phyloP scores from a whole-genome alignment of 176 grass and related monocot species.

The Melocanna baccifera region DNA sequence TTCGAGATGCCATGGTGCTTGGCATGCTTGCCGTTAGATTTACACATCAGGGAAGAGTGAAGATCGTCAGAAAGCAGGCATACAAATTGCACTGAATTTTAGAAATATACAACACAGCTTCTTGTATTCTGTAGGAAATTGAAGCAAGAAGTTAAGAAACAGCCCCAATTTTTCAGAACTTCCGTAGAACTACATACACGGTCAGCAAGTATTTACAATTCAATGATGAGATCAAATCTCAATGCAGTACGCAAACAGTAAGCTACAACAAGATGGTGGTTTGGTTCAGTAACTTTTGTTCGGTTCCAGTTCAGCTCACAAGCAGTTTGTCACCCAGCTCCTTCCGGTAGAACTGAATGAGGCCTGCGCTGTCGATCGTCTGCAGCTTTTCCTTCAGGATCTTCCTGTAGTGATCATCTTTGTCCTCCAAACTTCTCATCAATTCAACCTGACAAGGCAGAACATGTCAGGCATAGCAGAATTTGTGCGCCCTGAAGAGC shows the following conservation, averaged over 20 bases:
- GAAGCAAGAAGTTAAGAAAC: neutral
- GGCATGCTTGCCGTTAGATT: too few species aligned
- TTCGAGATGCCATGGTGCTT: too few species aligned
- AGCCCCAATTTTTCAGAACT: neutral
- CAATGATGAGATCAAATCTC: neutral
- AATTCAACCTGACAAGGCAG: conserved; percentile 58
- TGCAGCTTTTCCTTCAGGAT: conserved; percentile 84
- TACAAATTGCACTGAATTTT: too few species aligned
- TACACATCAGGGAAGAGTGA: too few species aligned
- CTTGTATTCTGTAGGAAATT: neutral
- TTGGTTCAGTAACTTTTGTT: neutral
- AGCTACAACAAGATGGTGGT: neutral
- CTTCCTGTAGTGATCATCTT: conserved; percentile 67
- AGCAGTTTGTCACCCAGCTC: conserved; percentile 69
- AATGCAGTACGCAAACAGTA: neutral
- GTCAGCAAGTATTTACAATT: conserved; percentile 28
- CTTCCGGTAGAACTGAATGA: conserved; percentile 90
- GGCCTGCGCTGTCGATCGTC: conserved; percentile 57
- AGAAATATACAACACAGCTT: neutral
- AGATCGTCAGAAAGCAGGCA: too few species aligned
- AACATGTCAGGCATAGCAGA: neutral
- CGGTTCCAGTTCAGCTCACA: conserved; percentile 23
- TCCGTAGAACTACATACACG: neutral
- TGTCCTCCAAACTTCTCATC: conserved; percentile 76
- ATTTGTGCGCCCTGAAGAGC: neutral